Base-by-base conservation (phyloP, 2,329 filamentous ascomycete genomes). In the Claviceps quebecensis region DNA sequence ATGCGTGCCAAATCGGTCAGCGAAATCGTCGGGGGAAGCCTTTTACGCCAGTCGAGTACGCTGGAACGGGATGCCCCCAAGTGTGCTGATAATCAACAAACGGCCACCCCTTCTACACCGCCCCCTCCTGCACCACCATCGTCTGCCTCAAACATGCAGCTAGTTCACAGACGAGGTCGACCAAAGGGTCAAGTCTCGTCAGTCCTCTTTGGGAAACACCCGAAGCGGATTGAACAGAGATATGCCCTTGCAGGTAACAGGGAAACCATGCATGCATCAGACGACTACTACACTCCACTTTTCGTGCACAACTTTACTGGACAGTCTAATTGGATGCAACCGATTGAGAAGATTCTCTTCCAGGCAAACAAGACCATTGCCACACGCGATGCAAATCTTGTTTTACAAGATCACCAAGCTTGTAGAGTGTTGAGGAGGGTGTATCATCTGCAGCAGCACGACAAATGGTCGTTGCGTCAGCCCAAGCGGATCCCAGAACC, bases 381-480 rank as follows among this genome's bases (percentile, higher is more conserved):
- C 1, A 97, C 91, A 0, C 75, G 83, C 1, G 90, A 96, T 62
- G 83, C 90, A 48, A 83, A 88, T 53, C 78, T 94, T 1, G 84
- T 88, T 44, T 81, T 94, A 41, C 80, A 88, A 47, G 90, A 97
- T 60, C 83, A 85, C 53, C 88, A 95, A 65, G 87, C 94, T 49
- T 93, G 87, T 60, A 84, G 87, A 52, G 86, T 95, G 34, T 67
- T 97, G 4, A 83, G 88, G 52, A 77, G 88, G 14, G 88, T 98
- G 2, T 95, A 96, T 63, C 83, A 91, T 55, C 72, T 97, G 26
- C 93, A 98, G 62, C 88, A 91, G 61, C 81, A 84, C 36, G 89
- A 95, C 59, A 85, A 91, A 60, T 97, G 93, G 91, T 93, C 90
- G 5, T 68, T 98, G 46, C 79, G 91, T 49, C 93, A 98, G 62